Base-by-base conservation (phyloP, 129 eudicot genomes). In the Artemisia annua region DNA sequence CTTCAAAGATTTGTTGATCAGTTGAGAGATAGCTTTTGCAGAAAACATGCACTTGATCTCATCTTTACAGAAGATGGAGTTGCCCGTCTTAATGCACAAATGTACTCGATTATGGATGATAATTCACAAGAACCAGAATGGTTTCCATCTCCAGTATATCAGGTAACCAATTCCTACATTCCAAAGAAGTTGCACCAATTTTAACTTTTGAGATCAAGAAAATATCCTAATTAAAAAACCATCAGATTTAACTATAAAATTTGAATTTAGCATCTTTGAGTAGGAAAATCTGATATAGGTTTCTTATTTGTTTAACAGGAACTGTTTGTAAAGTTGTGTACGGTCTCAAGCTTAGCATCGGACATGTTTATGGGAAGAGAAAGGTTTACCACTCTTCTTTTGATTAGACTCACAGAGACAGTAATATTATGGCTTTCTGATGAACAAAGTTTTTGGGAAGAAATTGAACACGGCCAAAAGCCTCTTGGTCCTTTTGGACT, bases 381-480 rank as follows among this genome's bases (percentile, higher is more conserved):
- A 67, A 88, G 97, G 57, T 95, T 95, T 78, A 89, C 88, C 30
- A 90, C 97, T 16, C 57, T 95, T 52, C 91, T 95, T 43, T 79
- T 95, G 35, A 95, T 95, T 83, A 91, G 97, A 68, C 88, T 95
- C 59, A 95, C 96, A 14, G 99, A 95, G 71, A 91, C 99, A 9
- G 83, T 95, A 49, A 87, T 87, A 73, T 59, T 95, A 20, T 95
- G 97, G 97, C 87, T 95, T 57, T 91, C 97, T 48, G 96, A 95
- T 72, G 97, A 95, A 76, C 91, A 91, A 81, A 77, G 61, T 76
- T 95, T 95, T 65, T 95, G 99, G 99, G 96, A 83, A 73, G 97
- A 85, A 28, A 86, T 95, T 74, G 99, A 90, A 76, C 79, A 72
- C 11, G 96, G 94, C 53, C 56, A 77, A 62, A 88, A 77, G 79